These are phyloP conservation scores for Xerocomellus amylosporus DNA, from an alignment of 768 basidiomycete genomes.

Conservation along the genomic window DNA sequence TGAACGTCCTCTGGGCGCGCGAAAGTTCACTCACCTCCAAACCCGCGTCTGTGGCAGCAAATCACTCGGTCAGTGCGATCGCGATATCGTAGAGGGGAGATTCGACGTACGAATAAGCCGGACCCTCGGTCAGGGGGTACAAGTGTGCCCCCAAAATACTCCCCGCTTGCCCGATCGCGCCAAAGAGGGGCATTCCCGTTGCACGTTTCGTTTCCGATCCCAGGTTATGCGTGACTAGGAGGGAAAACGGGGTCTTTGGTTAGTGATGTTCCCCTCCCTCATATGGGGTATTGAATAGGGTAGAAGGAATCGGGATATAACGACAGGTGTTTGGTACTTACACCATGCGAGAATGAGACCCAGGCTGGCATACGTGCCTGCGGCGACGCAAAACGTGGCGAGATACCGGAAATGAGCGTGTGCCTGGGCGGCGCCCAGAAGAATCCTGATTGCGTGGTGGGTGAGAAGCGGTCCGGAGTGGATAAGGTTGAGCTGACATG, in stretches of 20 bases:
- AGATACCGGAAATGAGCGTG: slow-evolving; percentile 41
- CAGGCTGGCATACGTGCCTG: slow-evolving; percentile 45
- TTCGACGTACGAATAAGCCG: slow-evolving; percentile 34
- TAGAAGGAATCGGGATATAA: background rate
- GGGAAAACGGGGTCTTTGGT: background rate
- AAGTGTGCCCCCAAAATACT: slow-evolving; percentile 41
- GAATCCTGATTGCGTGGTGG: slow-evolving; percentile 18
- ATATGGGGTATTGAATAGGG: background rate
- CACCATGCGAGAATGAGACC: slow-evolving; percentile 50
- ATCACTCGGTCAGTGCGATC: background rate
- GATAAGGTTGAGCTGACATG: slow-evolving; percentile 27
- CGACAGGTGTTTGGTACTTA: slow-evolving; percentile 21
- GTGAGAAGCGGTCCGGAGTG: background rate
- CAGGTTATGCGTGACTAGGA: slow-evolving; percentile 40
- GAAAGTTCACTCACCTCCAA: slow-evolving; percentile 10
- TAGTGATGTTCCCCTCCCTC: background rate
- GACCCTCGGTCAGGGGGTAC: slow-evolving; percentile 41
- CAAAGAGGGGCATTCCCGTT: slow-evolving; percentile 40
- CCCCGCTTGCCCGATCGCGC: slow-evolving; percentile 43
- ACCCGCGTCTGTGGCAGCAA: slow-evolving; percentile 13
- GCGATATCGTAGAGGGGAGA: background rate
- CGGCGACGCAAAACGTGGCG: slow-evolving; percentile 44
- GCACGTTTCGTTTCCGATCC: slow-evolving; percentile 48
- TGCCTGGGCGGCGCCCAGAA: slow-evolving; percentile 33
- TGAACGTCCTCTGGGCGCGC: background rate